These are phyloP conservation scores for Entomophthora muscae DNA, from an alignment of 371 early-diverging fungal genomes.

Conservation along the genomic window DNA sequence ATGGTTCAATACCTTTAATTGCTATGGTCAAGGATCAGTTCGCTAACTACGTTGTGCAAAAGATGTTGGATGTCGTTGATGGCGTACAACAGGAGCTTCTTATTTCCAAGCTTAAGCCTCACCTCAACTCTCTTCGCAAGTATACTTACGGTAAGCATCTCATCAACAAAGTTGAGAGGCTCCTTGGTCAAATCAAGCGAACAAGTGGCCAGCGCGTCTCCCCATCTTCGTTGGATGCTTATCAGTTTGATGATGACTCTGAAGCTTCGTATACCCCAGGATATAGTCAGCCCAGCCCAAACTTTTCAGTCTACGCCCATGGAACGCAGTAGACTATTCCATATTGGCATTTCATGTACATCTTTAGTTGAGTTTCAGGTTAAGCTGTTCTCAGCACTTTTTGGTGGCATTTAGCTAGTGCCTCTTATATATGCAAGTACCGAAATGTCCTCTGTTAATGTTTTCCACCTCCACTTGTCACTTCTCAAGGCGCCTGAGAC, in stretches of 20 bases:
- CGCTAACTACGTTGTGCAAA: slow-evolving; percentile 99
- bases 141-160: slow-evolving; percentile 95
- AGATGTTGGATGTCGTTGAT: slow-evolving; percentile 94
- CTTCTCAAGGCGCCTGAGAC: not conserved
- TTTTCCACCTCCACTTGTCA: not conserved
- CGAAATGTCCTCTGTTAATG: not conserved
- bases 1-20: slow-evolving; percentile 50
- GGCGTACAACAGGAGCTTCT: slow-evolving; percentile 70
- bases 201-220: not conserved
- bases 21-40: slow-evolving; percentile 98
- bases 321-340: not conserved
- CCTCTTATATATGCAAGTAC: not conserved
- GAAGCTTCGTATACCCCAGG: too few relatives aligned
- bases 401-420: not conserved
- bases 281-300: not conserved
- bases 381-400: not conserved
- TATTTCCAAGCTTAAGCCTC: slow-evolving; percentile 77
- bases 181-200: not conserved
- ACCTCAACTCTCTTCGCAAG: slow-evolving; percentile 75
- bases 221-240: not conserved
- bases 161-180: slow-evolving; percentile 28
- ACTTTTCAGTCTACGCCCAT: not conserved
- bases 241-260: not conserved
- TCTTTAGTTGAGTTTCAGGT: not conserved
- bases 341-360: not conserved